A percentile compares a stretch with the other conserved stretches of the same genome.
Evolutionary conservation across 2,329 filamentous ascomycete genomes (phyloP).

Genomic region (Colletotrichum cordylinicola): DNA sequence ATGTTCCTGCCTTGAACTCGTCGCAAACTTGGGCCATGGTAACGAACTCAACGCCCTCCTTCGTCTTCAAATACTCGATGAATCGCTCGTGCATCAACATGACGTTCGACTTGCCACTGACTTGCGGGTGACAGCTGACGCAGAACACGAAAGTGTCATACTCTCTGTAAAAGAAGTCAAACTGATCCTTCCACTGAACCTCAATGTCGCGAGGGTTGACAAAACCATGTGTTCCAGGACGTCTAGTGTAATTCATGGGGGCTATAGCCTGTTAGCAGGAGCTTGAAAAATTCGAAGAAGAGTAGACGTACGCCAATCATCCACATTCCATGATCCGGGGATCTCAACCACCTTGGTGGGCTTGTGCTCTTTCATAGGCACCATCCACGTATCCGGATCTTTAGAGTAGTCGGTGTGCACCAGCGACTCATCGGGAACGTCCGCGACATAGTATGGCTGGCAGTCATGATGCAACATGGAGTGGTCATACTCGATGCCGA

Average conservation of each 20-base stretch:
- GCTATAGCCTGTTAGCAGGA: neutral
- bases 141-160: slow-evolving; percentile 52
- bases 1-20: slow-evolving; percentile 13
- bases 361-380: slow-evolving; percentile 24
- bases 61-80: slow-evolving; percentile 49
- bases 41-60: slow-evolving; percentile 46
- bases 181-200: slow-evolving; percentile 50
- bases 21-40: slow-evolving; percentile 14
- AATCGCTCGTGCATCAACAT: slow-evolving; percentile 51
- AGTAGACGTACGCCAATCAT: neutral
- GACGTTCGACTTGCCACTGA: slow-evolving; percentile 51
- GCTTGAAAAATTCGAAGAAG: neutral
- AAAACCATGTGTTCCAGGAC: slow-evolving; percentile 37
- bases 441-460: slow-evolving; percentile 41
- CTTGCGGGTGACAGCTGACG: slow-evolving; percentile 52
- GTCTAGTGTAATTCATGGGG: neutral
- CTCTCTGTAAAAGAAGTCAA: slow-evolving; percentile 48
- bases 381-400: slow-evolving; percentile 24
- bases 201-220: slow-evolving; percentile 46
- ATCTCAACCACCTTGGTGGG: slow-evolving; percentile 44
- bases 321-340: slow-evolving; percentile 37
- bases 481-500: slow-evolving; percentile 50
- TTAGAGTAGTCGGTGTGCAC: slow-evolving; percentile 25
- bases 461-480: slow-evolving; percentile 54
- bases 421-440: slow-evolving; percentile 15